A percentile compares a stretch with the other conserved stretches of the same genome.
These are phyloP conservation scores for Oryza glaberrima DNA, from an alignment of 176 grass and related monocot species.

Conservation along the genomic window DNA sequence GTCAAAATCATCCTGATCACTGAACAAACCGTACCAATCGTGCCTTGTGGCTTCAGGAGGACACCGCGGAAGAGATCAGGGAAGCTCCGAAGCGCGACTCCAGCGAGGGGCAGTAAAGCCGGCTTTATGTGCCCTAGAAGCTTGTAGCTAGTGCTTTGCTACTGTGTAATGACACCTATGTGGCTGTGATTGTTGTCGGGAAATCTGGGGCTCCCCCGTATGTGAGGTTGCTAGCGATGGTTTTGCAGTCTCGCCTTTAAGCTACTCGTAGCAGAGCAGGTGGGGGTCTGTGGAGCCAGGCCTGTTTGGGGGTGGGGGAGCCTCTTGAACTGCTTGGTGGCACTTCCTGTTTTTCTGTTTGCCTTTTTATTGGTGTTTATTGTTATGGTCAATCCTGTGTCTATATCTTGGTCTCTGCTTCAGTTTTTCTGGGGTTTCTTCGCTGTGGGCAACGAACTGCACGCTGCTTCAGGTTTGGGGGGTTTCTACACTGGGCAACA, in stretches of 20 bases:
- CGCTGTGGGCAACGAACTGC: background rate
- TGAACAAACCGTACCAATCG: background rate
- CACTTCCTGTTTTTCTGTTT: conserved; percentile 30
- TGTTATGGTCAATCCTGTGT: conserved; percentile 25
- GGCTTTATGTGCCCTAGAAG: conserved; percentile 48
- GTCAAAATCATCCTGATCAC: background rate
- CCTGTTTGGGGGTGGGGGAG: conserved; percentile 11
- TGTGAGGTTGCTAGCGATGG: conserved; percentile 27
- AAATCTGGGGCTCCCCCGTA: conserved; percentile 29
- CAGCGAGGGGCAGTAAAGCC: conserved; percentile 50
- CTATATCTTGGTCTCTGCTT: conserved; percentile 12
- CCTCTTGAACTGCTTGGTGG: conserved; percentile 36
- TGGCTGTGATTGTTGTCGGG: conserved; percentile 47
- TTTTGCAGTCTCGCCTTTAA: background rate
- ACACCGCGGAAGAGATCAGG: conserved; percentile 51
- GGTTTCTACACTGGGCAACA: background rate
- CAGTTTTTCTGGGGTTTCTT: background rate
- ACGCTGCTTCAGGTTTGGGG: background rate
- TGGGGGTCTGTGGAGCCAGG: background rate
- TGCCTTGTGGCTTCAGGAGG: conserved; percentile 48
- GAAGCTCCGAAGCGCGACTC: conserved; percentile 50
- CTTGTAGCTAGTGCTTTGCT: conserved; percentile 48
- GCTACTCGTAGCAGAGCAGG: background rate
- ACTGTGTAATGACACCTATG: conserved; percentile 43
- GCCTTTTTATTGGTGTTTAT: conserved; percentile 31